Evolutionary conservation across 192 early-diverging fungal genomes (phyloP), one percentile per base, ranked within the genome.

Genomic region (Gaertneriomyces semiglobifer): DNA sequence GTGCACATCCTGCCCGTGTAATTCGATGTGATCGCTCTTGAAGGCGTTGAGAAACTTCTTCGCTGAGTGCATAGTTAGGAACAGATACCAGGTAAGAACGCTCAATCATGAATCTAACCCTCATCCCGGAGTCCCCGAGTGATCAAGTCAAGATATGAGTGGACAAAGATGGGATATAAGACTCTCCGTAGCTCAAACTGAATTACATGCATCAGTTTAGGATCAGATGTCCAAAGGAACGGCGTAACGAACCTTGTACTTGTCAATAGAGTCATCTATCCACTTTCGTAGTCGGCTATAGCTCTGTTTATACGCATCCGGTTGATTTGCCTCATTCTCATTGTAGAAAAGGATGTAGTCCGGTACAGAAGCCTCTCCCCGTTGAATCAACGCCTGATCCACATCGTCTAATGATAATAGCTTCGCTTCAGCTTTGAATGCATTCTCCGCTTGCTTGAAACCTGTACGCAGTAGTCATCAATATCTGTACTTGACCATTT

Each of bases 181-280:
- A 92, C 84, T 7, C 86, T 79, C 44, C 85, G 82, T 19, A 98
- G 80, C 80, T 97, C 95, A 53, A 89, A 79, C 88, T 94, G 58
- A 25, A 18, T 69, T 20, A 7, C 18, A 60, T 18, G 20, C 8
- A 42, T 10, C 40, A 39, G 14, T 12, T 38, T 18, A 50, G 11
- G 43, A n/a, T 60, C 8, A 1, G 2, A 52, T 10, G 19, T 48
- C 12, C 39, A 44, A 16, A 39, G 44, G 5, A 25, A 7, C 12
- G n/a, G 18, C 19, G 58, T 44, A 42, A 33, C 6, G n/a, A 74
- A 90, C 90, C 84, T 89, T 93, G 84, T 93, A 99, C 65, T 87
- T 84, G 68, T 98, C 97, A 51, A 99, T 81, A 6, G 93, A 98
- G 62, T 90, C 90, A 56, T 98, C 93, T 47, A 98, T 88, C 93